phyloP scores from a whole-genome alignment of 305 asterid genomes.

The Solanum hybrid region DNA sequence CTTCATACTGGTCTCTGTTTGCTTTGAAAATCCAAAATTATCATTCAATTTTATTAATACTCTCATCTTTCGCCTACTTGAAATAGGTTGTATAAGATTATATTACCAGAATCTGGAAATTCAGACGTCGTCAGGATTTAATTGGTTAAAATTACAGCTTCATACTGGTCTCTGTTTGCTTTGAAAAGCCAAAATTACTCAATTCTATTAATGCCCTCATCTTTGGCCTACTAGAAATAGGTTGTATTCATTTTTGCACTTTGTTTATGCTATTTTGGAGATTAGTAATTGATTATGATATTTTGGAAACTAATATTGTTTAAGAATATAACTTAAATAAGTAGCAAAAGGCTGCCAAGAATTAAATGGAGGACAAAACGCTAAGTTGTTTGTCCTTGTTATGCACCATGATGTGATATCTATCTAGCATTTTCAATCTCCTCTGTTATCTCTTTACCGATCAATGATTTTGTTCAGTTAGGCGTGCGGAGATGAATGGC shows the following conservation, averaged over 20 bases:
- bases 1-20: neutral
- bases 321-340: neutral
- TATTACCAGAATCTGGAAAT: neutral
- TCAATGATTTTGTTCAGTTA: neutral
- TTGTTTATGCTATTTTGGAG: neutral
- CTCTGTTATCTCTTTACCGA: neutral
- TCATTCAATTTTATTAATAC: neutral
- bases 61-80: neutral
- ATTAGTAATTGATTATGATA: neutral
- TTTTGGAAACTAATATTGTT: neutral
- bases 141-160: neutral
- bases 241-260: neutral
- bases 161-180: neutral
- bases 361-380: neutral
- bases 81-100: neutral
- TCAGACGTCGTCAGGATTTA: neutral
- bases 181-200: neutral
- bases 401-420: neutral
- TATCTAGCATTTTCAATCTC: neutral
- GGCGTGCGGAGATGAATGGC: neutral
- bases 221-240: neutral
- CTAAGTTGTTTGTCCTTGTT: neutral
- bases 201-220: neutral
- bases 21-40: neutral
- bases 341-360: neutral